Evolutionary conservation across 768 basidiomycete genomes (phyloP), one percentile per base, ranked within the genome.

Genomic region (Lactarius indigo): DNA sequence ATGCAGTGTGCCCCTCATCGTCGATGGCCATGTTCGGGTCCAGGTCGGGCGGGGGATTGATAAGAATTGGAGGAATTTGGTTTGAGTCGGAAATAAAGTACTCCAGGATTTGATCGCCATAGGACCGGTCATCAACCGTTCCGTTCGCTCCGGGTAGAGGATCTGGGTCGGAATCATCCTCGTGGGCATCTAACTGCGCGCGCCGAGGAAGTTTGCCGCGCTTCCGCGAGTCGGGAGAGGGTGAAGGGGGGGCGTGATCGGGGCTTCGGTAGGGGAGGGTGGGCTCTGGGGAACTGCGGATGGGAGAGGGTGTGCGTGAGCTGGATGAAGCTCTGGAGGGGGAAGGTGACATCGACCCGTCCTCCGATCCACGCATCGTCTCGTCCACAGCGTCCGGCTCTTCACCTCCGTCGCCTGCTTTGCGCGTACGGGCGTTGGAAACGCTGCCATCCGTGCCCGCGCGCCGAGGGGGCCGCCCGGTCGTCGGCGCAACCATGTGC

Each of bases 51-150:
- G 96, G 95, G 18, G 95, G 97, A 47, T 84, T 84, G 67, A 96
- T 88, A 71, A 99, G 87, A 64, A 97, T 80, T 28, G 85, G 83
- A 10, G 97, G 97, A 35, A 96, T 87, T 74, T 94, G 91, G 68
- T 91, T 90, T 47, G 94, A 92, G 77, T 99, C 97, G 55, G 96
- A 96, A 71, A 99, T 94, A 77, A 98, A 99, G 79, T 97, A 98
- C 79, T 98, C 96, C 71, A 99, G 83, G 66, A 99, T 94, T 75
- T 94, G 92, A 77, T 98, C 96, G 41, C 90, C 94, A 74, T 98
- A 98, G n/a, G 85, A 81, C 50, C 88, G 83, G 35, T 84, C 79
- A 69, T 89, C 88, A 58, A 77, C 76, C 4, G 69, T 66, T 28
- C 83, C 85, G 69, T 85, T 87, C 65, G 76, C 47, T 6, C 52